phyloP scores from a whole-genome alignment of 768 basidiomycete species.

The Boletus huronensis region DNA sequence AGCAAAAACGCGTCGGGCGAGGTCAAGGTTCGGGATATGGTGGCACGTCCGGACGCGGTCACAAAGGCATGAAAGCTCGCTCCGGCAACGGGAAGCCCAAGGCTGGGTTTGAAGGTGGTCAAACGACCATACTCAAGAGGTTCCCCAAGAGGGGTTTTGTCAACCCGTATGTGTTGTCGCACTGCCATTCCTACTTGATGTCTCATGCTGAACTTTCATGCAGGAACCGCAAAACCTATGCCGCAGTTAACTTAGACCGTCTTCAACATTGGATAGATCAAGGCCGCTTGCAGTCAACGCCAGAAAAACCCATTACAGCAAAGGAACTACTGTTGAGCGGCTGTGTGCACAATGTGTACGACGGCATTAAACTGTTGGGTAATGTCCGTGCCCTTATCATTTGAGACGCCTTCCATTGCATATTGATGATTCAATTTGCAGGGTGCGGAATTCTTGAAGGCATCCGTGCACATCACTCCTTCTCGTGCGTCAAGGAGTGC shows the following conservation, averaged over 20 bases:
- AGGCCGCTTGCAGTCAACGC: conserved; percentile 74
- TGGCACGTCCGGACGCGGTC: conserved; percentile 88
- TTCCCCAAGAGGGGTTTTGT: conserved; percentile 95
- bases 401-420: not conserved
- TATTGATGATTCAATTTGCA: conserved; percentile 23
- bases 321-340: conserved; percentile 80
- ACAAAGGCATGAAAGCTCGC: conserved; percentile 94
- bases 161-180: conserved; percentile 65
- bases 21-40: conserved; percentile 91
- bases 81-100: conserved; percentile 81
- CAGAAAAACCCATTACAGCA: conserved; percentile 83
- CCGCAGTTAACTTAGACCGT: conserved; percentile 81
- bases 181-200: not conserved
- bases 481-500: conserved; percentile 87
- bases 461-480: conserved; percentile 74
- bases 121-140: conserved; percentile 85
- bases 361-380: conserved; percentile 89
- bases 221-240: conserved; percentile 74
- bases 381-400: conserved; percentile 48
- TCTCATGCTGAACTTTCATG: not conserved
- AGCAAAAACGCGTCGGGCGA: conserved; percentile 95
- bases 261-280: conserved; percentile 90
- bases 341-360: conserved; percentile 82
- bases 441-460: conserved; percentile 65
- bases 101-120: conserved; percentile 92